Evolutionary conservation across 257 asterid species (phyloP).

Genomic region (Solanum rostratum): DNA sequence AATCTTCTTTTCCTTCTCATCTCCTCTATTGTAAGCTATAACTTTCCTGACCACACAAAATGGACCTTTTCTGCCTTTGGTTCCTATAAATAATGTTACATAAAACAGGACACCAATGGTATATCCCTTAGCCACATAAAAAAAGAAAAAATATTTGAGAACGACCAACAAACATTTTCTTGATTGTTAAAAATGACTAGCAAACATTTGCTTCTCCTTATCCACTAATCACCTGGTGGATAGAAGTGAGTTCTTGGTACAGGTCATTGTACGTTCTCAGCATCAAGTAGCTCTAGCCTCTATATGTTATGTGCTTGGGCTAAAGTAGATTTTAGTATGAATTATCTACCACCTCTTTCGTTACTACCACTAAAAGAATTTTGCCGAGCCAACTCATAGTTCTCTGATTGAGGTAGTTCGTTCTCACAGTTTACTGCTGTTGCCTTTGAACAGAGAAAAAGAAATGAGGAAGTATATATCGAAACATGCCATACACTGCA

Average conservation of each 20-base stretch:
- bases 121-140: not conserved
- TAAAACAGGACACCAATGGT: not conserved
- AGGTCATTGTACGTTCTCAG: not conserved
- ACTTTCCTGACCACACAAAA: not conserved
- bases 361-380: conserved; percentile 35
- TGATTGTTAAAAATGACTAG: not conserved
- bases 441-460: conserved; percentile 85
- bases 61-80: not conserved
- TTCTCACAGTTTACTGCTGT: conserved; percentile 27
- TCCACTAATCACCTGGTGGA: not conserved
- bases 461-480: conserved; percentile 73
- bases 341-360: conserved; percentile 27
- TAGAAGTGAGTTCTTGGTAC: not conserved
- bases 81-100: not conserved
- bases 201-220: not conserved
- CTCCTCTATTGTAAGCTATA: not conserved
- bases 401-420: conserved; percentile 31
- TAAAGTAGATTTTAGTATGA: not conserved
- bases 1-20: not conserved
- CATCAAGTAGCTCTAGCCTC: not conserved
- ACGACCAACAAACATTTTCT: not conserved
- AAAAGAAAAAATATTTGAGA: not conserved
- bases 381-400: conserved; percentile 63
- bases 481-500: conserved; percentile 89
- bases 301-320: not conserved